phyloP scores from a whole-genome alignment of 257 asterid genomes.

The Cinchona pubescens region DNA sequence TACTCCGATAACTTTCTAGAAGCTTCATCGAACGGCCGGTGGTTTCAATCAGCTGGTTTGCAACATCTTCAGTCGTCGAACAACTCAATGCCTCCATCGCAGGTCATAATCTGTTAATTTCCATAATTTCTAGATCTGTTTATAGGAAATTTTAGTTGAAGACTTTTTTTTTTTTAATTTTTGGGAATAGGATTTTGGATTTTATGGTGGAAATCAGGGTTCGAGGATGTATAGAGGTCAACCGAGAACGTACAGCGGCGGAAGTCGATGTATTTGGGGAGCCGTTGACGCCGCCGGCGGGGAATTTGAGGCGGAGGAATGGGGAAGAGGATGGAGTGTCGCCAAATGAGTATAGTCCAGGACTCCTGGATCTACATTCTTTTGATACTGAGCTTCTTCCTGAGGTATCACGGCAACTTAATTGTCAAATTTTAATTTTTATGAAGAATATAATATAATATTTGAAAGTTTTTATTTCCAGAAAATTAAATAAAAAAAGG shows the following conservation, averaged over 20 bases:
- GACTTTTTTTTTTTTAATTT: slow-evolving; percentile 6
- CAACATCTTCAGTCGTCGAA: slow-evolving; percentile 78
- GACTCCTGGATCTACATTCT: slow-evolving; percentile 93
- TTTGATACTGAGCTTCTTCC: slow-evolving; percentile 86
- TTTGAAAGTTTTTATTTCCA: not conserved
- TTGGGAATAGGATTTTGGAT: slow-evolving; percentile 51
- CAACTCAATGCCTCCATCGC: slow-evolving; percentile 63
- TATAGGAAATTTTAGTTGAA: not conserved
- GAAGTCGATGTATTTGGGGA: slow-evolving; percentile 59
- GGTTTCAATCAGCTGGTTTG: slow-evolving; percentile 96
- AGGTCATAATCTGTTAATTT: slow-evolving; percentile 34
- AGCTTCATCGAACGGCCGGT: slow-evolving; percentile 68
- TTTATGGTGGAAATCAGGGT: slow-evolving; percentile 65
- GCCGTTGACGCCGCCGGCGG: slow-evolving; percentile 72
- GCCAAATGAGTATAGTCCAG: slow-evolving; percentile 82
- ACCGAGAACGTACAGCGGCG: slow-evolving; percentile 62
- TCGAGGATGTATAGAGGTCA: slow-evolving; percentile 52
- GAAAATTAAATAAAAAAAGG: not conserved
- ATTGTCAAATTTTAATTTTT: not conserved
- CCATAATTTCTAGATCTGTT: slow-evolving; percentile 39
- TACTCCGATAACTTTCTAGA: slow-evolving; percentile 75
- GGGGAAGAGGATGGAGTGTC: slow-evolving; percentile 55
- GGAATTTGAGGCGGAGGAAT: slow-evolving; percentile 37
- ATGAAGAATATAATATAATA: not conserved
- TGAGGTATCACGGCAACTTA: slow-evolving; percentile 43